Evolutionary conservation across 306 rosid species (phyloP).

Genomic region (Rosa lucieae): DNA sequence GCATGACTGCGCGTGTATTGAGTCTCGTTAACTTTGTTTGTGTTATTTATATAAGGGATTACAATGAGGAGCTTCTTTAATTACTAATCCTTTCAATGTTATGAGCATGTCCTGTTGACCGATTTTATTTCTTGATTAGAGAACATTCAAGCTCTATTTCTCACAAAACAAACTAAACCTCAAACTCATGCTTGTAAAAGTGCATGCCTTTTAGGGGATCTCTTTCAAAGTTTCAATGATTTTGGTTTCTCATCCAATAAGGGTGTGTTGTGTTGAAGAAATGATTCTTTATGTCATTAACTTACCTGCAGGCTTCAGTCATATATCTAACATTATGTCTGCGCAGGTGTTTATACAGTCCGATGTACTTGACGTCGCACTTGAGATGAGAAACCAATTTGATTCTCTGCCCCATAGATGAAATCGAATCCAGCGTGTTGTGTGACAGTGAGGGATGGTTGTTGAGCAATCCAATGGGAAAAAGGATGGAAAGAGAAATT

Average conservation of each 20-base stretch:
- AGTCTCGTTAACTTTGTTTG: too few relatives aligned
- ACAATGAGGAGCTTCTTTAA: too few relatives aligned
- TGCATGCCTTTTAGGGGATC: too few relatives aligned
- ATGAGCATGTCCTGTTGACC: background rate
- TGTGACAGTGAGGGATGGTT: slow-evolving; percentile 83
- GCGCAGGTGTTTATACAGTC: slow-evolving; percentile 73
- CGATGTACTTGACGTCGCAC: slow-evolving; percentile 70
- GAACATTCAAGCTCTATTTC: background rate
- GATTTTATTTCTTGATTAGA: background rate
- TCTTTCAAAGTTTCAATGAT: too few relatives aligned
- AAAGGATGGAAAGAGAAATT: slow-evolving; percentile 87
- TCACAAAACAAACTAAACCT: too few relatives aligned
- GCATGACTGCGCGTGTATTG: background rate
- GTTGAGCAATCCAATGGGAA: slow-evolving; percentile 76
- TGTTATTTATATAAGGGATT: background rate
- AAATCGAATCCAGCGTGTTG: slow-evolving; percentile 32
- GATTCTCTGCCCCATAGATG: slow-evolving; percentile 49
- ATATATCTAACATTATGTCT: slow-evolving; percentile 4
- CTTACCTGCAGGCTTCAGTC: background rate
- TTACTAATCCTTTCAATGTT: background rate
- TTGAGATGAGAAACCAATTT: slow-evolving; percentile 73
- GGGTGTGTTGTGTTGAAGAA: too few relatives aligned
- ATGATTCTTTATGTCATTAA: too few relatives aligned
- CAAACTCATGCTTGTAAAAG: too few relatives aligned
- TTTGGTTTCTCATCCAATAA: too few relatives aligned